Conservation (phyloP, 129 eudicot genomes). For the Centella asiatica region DNA sequence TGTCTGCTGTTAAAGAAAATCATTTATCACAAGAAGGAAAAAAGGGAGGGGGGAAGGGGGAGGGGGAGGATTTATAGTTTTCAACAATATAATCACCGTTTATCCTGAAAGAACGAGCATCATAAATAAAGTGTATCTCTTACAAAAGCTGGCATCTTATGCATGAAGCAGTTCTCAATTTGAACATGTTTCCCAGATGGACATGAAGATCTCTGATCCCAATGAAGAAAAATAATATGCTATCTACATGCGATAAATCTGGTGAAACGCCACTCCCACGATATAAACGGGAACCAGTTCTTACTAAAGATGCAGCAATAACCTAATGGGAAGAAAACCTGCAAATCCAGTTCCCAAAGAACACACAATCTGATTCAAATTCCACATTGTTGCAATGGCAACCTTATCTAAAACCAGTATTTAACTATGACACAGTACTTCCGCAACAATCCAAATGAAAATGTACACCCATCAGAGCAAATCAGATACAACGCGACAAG, state of each 20-base stretch:
- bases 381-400: conserved; percentile 3
- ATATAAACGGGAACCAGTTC: conserved; percentile 9
- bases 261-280: conserved; percentile 8
- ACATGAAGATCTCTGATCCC: conserved; percentile 4
- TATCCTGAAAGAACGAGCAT: neutral
- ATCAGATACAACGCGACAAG: neutral
- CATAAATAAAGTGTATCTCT: neutral
- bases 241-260: conserved; percentile 12
- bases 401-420: neutral
- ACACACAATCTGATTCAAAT: conserved; percentile 3
- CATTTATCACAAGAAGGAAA: too few relatives aligned
- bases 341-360: conserved; percentile 3
- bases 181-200: neutral
- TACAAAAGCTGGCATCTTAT: neutral
- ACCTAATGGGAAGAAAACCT: conserved; percentile 4
- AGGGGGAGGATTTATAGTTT: too few relatives aligned
- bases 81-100: neutral
- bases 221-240: conserved; percentile 9
- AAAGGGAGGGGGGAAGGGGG: too few relatives aligned
- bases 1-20: too few relatives aligned
- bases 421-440: neutral
- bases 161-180: neutral
- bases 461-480: neutral
- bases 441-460: neutral
- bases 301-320: neutral